Percentiles rank a stretch among this genome's conserved stretches.
These are phyloP conservation scores for Cutaneotrichosporon dermatis DNA, from an alignment of 1,284 basidiomycete genomes.

Conservation along the genomic window DNA sequence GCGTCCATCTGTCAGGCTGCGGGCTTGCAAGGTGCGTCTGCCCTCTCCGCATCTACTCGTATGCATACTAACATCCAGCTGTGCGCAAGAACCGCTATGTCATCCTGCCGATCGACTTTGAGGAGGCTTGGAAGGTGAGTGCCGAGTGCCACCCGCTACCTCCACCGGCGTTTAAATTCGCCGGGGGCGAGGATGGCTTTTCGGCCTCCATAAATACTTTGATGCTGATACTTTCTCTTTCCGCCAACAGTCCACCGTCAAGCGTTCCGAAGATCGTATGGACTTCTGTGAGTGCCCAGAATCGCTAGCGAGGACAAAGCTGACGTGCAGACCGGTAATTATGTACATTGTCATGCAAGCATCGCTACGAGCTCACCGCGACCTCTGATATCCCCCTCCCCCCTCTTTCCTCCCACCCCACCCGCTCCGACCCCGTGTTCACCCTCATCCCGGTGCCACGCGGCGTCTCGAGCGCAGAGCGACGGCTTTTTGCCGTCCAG, in stretches of 20 bases:
- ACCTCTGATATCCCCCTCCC: not conserved
- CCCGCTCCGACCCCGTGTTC: conserved; percentile 11
- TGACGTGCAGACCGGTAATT: conserved; percentile 35
- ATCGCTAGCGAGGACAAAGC: not conserved
- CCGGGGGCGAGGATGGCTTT: conserved; percentile 16
- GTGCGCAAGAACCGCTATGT: conserved; percentile 98
- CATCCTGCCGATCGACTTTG: conserved; percentile 94
- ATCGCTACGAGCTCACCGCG: conserved; percentile 4
- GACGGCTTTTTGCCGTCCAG: conserved; percentile 11
- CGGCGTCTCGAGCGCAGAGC: conserved; percentile 23
- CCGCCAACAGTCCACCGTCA: conserved; percentile 74
- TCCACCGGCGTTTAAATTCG: conserved; percentile 14
- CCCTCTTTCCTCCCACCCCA: conserved; percentile 2
- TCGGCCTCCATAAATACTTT: conserved; percentile 38
- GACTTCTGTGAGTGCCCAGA: conserved; percentile 74
- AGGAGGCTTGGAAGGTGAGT: conserved; percentile 96
- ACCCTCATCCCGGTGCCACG: conserved; percentile 24
- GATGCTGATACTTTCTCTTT: conserved; percentile 23
- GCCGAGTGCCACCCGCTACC: conserved; percentile 11
- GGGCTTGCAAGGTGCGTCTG: conserved; percentile 77
- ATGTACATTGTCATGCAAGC: conserved; percentile 19
- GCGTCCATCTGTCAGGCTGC: conserved; percentile 94
- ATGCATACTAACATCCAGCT: conserved; percentile 53
- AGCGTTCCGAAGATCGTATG: conserved; percentile 85
- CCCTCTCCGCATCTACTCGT: not conserved